Conservation (phyloP, 202 grass and related monocot species). For the Miscanthus sacchariflorus region DNA sequence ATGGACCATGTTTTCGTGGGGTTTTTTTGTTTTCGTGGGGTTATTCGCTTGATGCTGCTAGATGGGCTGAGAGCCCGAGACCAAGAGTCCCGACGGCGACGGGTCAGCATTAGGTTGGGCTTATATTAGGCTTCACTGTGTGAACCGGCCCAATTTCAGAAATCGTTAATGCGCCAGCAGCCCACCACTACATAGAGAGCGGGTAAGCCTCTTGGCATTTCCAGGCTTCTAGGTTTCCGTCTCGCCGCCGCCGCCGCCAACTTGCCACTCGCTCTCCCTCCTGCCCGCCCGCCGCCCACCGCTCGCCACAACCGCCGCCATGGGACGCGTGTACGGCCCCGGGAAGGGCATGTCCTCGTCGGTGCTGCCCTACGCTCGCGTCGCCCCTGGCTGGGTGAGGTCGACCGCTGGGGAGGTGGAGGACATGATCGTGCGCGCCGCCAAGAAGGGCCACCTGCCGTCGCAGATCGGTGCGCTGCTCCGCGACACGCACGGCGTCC, state of each 20-base stretch:
- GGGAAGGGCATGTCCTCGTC: constrained; percentile 86
- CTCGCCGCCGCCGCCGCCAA: constrained; percentile 2
- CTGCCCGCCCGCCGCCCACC: background rate
- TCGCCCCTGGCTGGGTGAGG: constrained; percentile 68
- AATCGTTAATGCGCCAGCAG: background rate
- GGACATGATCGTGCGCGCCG: constrained; percentile 58
- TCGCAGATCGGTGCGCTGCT: constrained; percentile 79
- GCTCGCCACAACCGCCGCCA: constrained; percentile 37
- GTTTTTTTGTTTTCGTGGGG: background rate
- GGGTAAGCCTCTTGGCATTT: background rate
- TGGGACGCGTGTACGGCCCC: constrained; percentile 83
- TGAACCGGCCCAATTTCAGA: background rate
- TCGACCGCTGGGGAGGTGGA: constrained; percentile 56
- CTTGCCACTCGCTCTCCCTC: background rate
- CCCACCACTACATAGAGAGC: constrained; percentile 18
- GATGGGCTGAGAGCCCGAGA: background rate
- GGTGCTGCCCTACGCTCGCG: constrained; percentile 63
- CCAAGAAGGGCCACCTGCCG: constrained; percentile 79
- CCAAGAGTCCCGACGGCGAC: background rate
- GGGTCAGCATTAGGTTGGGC: background rate
- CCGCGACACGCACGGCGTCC: constrained; percentile 65
- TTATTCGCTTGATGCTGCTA: background rate
- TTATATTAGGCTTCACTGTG: no score
- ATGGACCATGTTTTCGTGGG: background rate
- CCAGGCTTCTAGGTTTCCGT: constrained; percentile 38